Base-by-base conservation (phyloP, 192 early-diverging fungal species). In the Coemansia sp. region DNA sequence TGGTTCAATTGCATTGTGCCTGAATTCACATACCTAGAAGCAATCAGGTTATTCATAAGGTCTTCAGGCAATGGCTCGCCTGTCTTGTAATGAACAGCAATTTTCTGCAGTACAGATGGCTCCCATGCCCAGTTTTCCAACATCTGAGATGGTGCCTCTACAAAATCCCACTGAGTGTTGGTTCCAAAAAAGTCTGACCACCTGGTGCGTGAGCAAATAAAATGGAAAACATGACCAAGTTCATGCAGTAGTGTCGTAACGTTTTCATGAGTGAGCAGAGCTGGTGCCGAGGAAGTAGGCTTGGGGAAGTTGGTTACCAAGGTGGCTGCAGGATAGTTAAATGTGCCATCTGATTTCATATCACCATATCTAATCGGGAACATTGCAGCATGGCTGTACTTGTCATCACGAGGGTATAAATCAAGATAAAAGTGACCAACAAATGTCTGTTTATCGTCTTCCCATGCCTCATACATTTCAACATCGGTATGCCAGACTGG, bases 71-170 rank as follows among this genome's bases (percentile, higher is more conserved):
- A 83, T 4, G 81, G 74, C 51, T 87, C 83, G 1, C 85, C 84
- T 15, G 88, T 88, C 51, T 89, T 76, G 74, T 91, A 88, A 65
- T 95, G 92, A 45, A 77, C 66, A 22, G 87, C 83, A 32, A 89
- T 70, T 12, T 70, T 64, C 34, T 80, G 67, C 8, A 91, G 61
- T 1, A 84, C 79, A 4, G 72, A 65, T 5, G 83, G 81, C n/a
- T 88, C 85, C 80, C 85, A 89, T 18, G 83, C 80, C 88, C 87
- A 90, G 70, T 91, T 92, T 69, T 92, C 91, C 22, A 94, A 80
- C 91, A 95, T 90, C 84, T 92, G 90, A 38, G 89, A 87, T 6
- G 92, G 91, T 5, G 90, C 88, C 74, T 94, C 92, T 20, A 93
- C 87, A 84, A 94, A 95, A 73, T 95, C 93, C 54, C 87, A 76